These are phyloP conservation scores for Parathielavia hyrcaniae DNA, from an alignment of 495 filamentous ascomycete species.

Conservation along the genomic window DNA sequence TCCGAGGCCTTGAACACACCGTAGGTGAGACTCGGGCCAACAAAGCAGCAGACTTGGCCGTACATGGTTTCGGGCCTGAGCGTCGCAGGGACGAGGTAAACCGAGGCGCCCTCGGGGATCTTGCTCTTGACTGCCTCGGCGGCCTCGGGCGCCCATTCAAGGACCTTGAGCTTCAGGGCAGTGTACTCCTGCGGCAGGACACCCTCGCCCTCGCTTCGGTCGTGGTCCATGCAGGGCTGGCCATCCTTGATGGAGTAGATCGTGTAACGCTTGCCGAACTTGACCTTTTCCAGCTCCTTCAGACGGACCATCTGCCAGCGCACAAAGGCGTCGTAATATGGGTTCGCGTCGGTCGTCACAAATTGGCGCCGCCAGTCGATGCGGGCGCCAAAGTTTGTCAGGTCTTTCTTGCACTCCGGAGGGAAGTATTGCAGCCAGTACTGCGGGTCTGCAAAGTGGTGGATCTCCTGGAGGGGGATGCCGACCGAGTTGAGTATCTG, in stretches of 20 bases:
- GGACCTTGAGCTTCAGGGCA: constrained; percentile 79
- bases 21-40: constrained; percentile 67
- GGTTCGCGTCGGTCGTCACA: constrained; percentile 94
- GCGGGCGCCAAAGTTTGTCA: constrained; percentile 74
- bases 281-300: constrained; percentile 83
- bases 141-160: constrained; percentile 74
- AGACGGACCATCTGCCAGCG: constrained; percentile 97
- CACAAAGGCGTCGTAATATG: constrained; percentile 93
- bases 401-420: constrained; percentile 69
- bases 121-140: constrained; percentile 64
- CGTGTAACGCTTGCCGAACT: constrained; percentile 90
- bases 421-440: constrained; percentile 80
- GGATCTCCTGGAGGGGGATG: constrained; percentile 78
- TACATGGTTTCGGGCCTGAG: constrained; percentile 98
- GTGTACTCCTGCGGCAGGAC: constrained; percentile 89
- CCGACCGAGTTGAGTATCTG: constrained; percentile 62
- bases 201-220: constrained; percentile 85
- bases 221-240: constrained; percentile 97
- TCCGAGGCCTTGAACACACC: constrained; percentile 79
- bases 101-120: constrained; percentile 71
- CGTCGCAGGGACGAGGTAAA: constrained; percentile 87
- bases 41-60: constrained; percentile 92
- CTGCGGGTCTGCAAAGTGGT: constrained; percentile 78
- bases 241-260: constrained; percentile 96
- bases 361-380: constrained; percentile 91